A percentile compares a stretch with the other conserved stretches of the same genome.
These are phyloP conservation scores for Aureobasidium uvarum DNA, from an alignment of 2,329 filamentous ascomycete species.

Conservation along the genomic window DNA sequence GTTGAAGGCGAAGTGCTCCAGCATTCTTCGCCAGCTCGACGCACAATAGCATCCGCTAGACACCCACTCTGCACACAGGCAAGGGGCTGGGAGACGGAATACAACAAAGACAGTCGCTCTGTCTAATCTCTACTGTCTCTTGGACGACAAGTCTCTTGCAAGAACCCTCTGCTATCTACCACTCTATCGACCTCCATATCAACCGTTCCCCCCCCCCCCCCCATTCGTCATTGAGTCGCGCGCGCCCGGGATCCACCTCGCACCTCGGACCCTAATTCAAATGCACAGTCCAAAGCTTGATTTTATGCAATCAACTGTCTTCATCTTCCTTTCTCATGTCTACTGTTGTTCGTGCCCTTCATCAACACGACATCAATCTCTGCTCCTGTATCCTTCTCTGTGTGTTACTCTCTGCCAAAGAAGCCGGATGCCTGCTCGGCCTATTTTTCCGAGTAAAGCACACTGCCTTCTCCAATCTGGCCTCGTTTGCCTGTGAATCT, in stretches of 20 bases:
- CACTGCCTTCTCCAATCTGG: background rate
- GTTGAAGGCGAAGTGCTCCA: constrained; percentile 25
- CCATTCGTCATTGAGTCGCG: constrained; percentile 12
- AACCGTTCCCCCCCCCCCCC: background rate
- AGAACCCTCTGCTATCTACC: background rate
- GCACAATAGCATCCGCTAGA: constrained; percentile 23
- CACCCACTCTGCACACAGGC: constrained; percentile 6
- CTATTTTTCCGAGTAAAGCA: background rate
- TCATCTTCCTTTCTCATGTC: constrained; percentile 1
- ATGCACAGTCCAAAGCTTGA: background rate
- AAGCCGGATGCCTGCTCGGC: background rate
- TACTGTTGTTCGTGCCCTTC: constrained; percentile 10
- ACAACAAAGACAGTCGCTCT: background rate
- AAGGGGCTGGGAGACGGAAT: background rate
- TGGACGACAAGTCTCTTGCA: no score
- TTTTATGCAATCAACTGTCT: background rate
- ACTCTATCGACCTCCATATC: constrained; percentile 8
- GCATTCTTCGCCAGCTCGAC: constrained; percentile 22
- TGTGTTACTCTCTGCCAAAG: background rate
- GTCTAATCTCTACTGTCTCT: background rate
- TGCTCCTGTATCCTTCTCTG: constrained; percentile 3
- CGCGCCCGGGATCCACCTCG: background rate
- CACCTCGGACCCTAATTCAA: background rate
- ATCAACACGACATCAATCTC: background rate
- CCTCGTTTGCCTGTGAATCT: background rate